These are phyloP conservation scores for Paramecium sonneborni DNA, from an alignment of 73 alveolate species.

Conservation along the genomic window DNA sequence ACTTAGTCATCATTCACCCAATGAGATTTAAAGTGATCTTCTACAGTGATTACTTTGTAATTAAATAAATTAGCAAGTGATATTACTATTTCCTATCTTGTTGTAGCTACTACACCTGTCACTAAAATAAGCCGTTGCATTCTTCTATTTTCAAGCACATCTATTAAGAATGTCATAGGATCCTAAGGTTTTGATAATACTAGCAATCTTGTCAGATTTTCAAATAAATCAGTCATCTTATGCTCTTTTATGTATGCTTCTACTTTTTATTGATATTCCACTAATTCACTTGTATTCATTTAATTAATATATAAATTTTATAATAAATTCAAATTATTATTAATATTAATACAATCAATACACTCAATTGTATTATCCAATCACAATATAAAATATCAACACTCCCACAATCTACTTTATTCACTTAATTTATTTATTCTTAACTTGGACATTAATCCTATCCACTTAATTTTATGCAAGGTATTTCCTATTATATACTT, in stretches of 20 bases:
- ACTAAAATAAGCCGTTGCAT: constrained; percentile 57
- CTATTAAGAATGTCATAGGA: constrained; percentile 57
- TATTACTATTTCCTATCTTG: constrained; percentile 50
- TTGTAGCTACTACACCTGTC: constrained; percentile 39
- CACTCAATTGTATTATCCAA: neutral
- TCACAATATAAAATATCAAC: neutral
- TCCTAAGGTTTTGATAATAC: constrained; percentile 55
- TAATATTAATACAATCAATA: neutral
- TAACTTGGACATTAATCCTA: neutral
- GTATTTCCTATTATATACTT: neutral
- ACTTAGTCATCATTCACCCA: constrained; percentile 52
- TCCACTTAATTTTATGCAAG: neutral
- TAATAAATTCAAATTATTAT: neutral
- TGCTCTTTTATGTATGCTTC: constrained; percentile 53
- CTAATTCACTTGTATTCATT: constrained; percentile 47
- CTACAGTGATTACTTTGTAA: constrained; percentile 43
- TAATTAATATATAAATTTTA: neutral
- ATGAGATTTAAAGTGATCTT: constrained; percentile 42
- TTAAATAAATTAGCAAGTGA: constrained; percentile 59
- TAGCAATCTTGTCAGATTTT: constrained; percentile 35
- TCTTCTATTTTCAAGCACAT: constrained; percentile 31
- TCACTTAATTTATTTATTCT: no score
- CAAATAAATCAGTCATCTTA: constrained; percentile 62
- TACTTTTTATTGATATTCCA: constrained; percentile 35
- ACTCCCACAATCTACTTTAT: neutral